Conservation (phyloP, 2,329 filamentous ascomycete genomes). For the Stagonosporopsis tanaceti region DNA sequence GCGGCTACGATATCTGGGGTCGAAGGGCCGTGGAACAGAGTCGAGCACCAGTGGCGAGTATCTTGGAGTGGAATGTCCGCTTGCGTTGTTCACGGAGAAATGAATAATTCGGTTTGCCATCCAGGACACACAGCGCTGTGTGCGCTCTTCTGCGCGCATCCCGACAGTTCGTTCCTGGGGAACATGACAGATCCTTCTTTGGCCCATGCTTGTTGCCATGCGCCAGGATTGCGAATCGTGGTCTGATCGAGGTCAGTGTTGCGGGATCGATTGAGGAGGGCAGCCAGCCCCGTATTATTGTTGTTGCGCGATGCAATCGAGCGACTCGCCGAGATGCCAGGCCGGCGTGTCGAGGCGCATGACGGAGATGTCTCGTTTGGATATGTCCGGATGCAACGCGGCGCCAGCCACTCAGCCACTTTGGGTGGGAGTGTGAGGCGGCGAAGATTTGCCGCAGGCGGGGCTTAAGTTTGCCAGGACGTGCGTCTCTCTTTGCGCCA, state of each 20-base stretch:
- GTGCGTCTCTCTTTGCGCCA: background rate
- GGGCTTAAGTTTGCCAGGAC: slow-evolving; percentile 1
- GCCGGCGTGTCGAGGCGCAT: too few species aligned
- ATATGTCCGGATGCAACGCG: background rate
- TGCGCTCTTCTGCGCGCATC: background rate
- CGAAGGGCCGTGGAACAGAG: background rate
- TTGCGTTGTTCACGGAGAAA: background rate
- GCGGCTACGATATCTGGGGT: background rate
- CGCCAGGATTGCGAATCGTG: slow-evolving; percentile 1
- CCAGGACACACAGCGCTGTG: background rate
- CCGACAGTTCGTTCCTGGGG: slow-evolving; percentile 1
- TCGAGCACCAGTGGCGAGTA: slow-evolving; percentile 1
- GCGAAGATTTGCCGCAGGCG: slow-evolving; percentile 11
- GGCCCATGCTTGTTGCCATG: slow-evolving; percentile 10
- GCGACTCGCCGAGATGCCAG: background rate
- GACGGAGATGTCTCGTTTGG: too few species aligned
- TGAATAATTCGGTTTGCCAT: background rate
- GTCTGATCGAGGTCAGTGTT: slow-evolving; percentile 1
- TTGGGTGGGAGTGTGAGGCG: background rate
- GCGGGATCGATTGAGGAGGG: slow-evolving; percentile 6
- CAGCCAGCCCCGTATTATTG: background rate
- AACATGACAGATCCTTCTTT: background rate
- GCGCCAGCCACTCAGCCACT: slow-evolving; percentile 12
- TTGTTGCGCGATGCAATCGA: slow-evolving; percentile 7
- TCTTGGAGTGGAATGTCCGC: background rate